Base-by-base conservation (phyloP, 345 rosid species). In the Citrus maxima region DNA sequence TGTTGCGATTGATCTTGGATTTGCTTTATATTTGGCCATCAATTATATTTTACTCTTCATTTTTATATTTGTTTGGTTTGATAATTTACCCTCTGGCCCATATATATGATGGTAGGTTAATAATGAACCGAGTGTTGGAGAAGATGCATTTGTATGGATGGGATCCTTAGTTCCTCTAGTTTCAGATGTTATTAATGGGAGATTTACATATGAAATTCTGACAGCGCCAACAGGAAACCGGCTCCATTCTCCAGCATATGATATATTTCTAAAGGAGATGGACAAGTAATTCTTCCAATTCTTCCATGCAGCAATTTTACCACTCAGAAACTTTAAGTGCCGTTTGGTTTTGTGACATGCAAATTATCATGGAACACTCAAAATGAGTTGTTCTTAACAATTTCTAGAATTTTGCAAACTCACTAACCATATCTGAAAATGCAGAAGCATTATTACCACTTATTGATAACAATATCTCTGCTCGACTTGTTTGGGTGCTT, bases 141-240 rank as follows among this genome's bases (percentile, higher is more conserved):
- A 90, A 87, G 99, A 90, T 84, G 88, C 95, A 24, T 94, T 91
- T 87, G 91, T 89, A 28, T 94, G 97, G 95, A 76, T 94, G 80
- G 94, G 84, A 63, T 87, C 93, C 42, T 60, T 92, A 68, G 79
- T 89, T 84, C 97, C 99, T 35, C 82, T 94, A 25, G 87, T 78
- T 67, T 93, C 85, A 5, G 98, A 94, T 86, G 80, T 86, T 63
- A 85, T 82, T 32, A 96, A 91, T 37, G 95, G 89, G 64, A 89
- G 93, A 88, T 96, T 88, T 86, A 89, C 93, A 10, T 94, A 91
- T 72, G 99, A 96, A 88, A 88, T 97, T 73, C 87, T 94, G 0
- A 96, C 97, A 1, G 94, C 93, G 19, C 75, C 97, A 21, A 94
- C 95, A 0, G 92, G 88, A 38, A 71, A 86, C 84, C 84, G 81